phyloP scores from a whole-genome alignment of 2,329 filamentous ascomycete genomes.

The Hypoxylon sp. region DNA sequence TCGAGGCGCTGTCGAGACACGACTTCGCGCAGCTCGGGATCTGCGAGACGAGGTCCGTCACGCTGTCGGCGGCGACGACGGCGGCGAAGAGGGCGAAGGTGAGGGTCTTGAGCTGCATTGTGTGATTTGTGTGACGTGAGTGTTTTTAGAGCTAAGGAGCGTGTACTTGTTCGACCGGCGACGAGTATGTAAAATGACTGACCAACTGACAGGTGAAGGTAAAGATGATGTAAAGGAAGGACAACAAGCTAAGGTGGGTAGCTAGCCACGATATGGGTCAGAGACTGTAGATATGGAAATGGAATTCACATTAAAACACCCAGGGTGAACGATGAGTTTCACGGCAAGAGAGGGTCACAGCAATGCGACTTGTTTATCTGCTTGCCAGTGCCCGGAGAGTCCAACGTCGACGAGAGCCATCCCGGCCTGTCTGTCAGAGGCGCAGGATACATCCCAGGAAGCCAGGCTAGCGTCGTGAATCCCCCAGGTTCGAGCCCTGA shows the following conservation, averaged over 20 bases:
- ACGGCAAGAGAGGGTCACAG: no score
- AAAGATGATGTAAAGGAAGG: slow-evolving; percentile 1
- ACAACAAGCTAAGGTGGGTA: no score
- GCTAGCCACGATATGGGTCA: background rate
- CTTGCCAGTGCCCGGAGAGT: no score
- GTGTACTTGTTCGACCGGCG: slow-evolving; percentile 22
- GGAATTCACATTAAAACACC: slow-evolving; percentile 21
- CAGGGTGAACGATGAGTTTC: slow-evolving; percentile 3
- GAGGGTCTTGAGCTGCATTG: slow-evolving; percentile 45
- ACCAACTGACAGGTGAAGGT: background rate
- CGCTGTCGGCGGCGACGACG: slow-evolving; percentile 36
- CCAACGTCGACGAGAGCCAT: slow-evolving; percentile 1
- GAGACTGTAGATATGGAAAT: background rate
- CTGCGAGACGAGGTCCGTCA: slow-evolving; percentile 40
- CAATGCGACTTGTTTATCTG: slow-evolving; percentile 10
- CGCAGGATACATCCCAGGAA: slow-evolving; percentile 23
- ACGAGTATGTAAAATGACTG: slow-evolving; percentile 1
- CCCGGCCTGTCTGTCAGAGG: slow-evolving; percentile 13
- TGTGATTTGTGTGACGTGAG: slow-evolving; percentile 14
- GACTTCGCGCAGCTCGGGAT: slow-evolving; percentile 51
- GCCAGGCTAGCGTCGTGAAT: slow-evolving; percentile 11
- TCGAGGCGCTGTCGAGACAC: slow-evolving; percentile 48
- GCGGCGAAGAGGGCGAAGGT: slow-evolving; percentile 39
- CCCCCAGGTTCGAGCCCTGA: background rate
- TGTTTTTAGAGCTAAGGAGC: background rate